These are phyloP conservation scores for Leishmania gerbilli DNA, from an alignment of 208 protist species.

Conservation along the genomic window DNA sequence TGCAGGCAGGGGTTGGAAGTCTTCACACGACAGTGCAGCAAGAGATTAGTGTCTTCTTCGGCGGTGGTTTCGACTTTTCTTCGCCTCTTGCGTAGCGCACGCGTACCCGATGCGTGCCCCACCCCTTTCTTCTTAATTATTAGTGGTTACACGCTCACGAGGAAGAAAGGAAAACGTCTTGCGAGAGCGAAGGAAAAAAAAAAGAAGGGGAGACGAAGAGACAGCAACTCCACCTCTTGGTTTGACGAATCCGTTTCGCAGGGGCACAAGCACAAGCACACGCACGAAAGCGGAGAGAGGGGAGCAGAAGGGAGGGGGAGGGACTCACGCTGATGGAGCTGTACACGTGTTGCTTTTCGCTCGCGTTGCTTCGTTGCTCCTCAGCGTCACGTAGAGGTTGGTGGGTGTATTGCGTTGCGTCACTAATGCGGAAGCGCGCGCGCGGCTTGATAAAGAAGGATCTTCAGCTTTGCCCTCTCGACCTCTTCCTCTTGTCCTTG, in stretches of 20 bases:
- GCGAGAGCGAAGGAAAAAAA: not conserved
- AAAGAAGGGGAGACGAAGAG: not conserved
- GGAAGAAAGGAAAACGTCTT: not conserved
- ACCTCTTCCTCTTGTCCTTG: not conserved
- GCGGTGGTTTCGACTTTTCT: not conserved
- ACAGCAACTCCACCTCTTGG: not conserved
- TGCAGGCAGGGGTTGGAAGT: not conserved
- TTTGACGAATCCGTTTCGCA: not conserved
- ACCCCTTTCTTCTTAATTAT: not conserved
- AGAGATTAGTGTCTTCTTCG: not conserved
- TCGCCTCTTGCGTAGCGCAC: not conserved
- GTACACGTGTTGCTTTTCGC: not conserved
- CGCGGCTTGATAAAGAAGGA: not conserved
- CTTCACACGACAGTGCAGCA: not conserved
- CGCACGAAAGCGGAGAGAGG: not conserved
- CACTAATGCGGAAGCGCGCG: not conserved
- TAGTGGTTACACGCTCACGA: not conserved
- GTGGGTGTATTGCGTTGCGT: not conserved
- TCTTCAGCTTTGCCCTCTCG: not conserved
- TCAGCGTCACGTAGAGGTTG: not conserved
- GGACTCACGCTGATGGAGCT: not conserved
- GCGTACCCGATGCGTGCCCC: not conserved
- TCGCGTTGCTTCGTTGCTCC: not conserved
- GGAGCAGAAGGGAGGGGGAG: not conserved
- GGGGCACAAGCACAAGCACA: conserved; percentile 1